Evolutionary conservation across 106 monocot species (phyloP), one percentile per base, ranked within the genome.

Genomic region (Dioscorea zingiberensis): DNA sequence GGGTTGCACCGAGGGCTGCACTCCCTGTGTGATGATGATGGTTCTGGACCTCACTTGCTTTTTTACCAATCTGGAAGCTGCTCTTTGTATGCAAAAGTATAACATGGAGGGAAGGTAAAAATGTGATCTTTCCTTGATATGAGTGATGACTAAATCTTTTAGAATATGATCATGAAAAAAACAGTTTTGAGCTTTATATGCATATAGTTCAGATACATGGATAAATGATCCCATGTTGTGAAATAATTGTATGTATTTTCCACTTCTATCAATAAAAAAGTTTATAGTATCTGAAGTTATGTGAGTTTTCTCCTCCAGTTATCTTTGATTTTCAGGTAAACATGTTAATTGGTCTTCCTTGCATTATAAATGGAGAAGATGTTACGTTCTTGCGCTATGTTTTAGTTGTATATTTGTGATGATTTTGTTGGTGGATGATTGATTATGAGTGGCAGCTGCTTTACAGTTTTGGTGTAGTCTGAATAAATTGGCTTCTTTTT

Each of bases 1-100:
- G 66, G 21, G 47, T 45, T 6, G 48, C 48, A 6, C 67, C 74
- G 29, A 70, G 24, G 38, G 65, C 76, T 0, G 62, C 76, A 64
- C 76, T 84, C 47, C 73, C 76, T 24, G 29, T 84, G 73, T 80
- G 69, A 73, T 61, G 45, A 9, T 64, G 44, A 17, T 13, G 13
- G 46, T 47, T 47, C 23, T 27, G 44, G 44, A 22, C 19, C 5
- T 62, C 30, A 22, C 2, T 25, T 2, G 7, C 12, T 9, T 14
- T 14, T 13, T 27, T 13, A 18, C 27, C 60, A 60, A 60, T 26
- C 29, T 27, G 13, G 27, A 3, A 14, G 60, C 62, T 38, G 17
- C 30, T 18, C 27, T 30, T n/a, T 62, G 29, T 44, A 1, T n/a
- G 27, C 38, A 44, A 28, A 32, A 62, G 38, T 62, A 19, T 62